Percentiles rank a stretch among this genome's conserved stretches.
phyloP scores from a whole-genome alignment of 129 eudicot species.

The Rutidosis leptorrhynchoides region DNA sequence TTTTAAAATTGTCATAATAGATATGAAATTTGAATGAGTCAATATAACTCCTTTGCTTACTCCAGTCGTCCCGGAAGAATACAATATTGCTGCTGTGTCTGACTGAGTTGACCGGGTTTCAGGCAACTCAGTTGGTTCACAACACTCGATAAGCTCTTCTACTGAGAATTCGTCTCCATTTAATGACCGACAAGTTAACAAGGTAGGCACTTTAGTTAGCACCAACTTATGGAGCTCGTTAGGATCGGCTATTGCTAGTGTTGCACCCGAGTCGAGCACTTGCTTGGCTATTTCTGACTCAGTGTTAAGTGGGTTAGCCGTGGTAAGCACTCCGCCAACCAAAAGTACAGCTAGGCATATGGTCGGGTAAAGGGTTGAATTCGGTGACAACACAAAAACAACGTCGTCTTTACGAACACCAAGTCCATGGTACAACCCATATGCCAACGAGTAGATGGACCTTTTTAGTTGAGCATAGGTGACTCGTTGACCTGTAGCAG shows the following conservation, averaged over 20 bases:
- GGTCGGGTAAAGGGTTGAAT: constrained; percentile 56
- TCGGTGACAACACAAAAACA: constrained; percentile 57
- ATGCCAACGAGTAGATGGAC: constrained; percentile 52
- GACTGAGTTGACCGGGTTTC: constrained; percentile 42
- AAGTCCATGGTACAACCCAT: constrained; percentile 55
- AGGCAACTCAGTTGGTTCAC: constrained; percentile 48
- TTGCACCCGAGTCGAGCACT: constrained; percentile 63
- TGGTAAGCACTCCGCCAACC: constrained; percentile 61
- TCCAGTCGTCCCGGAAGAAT: constrained; percentile 88
- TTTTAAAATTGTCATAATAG: constrained; percentile 43
- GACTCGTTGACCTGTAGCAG: constrained; percentile 37
- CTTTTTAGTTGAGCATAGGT: constrained; percentile 52
- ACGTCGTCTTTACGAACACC: constrained; percentile 68
- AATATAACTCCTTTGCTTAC: constrained; percentile 64
- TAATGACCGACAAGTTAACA: constrained; percentile 41
- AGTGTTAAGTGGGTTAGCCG: constrained; percentile 78
- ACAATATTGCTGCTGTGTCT: constrained; percentile 64
- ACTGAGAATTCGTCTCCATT: constrained; percentile 40
- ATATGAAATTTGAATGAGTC: constrained; percentile 60
- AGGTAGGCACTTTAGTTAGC: constrained; percentile 43
- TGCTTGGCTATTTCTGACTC: constrained; percentile 57
- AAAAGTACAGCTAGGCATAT: constrained; percentile 67
- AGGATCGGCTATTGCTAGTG: constrained; percentile 52
- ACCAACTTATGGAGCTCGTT: constrained; percentile 42
- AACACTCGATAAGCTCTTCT: constrained; percentile 47